phyloP scores from a whole-genome alignment of 768 basidiomycete species.

The Arthromyces matolae region DNA sequence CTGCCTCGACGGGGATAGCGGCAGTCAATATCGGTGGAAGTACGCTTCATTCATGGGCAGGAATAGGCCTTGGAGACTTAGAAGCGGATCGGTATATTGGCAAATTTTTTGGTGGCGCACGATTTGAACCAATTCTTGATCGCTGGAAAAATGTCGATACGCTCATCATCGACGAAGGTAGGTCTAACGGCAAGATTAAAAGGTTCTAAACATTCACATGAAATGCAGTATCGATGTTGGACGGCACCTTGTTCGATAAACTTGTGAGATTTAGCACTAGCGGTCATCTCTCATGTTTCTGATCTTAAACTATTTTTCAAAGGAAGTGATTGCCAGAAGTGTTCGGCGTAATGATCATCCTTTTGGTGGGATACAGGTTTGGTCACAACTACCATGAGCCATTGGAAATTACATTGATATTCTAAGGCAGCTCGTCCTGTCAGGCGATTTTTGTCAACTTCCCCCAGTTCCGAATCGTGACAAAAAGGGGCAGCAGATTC shows the following conservation, averaged over 20 bases:
- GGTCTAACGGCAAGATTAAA: slow-evolving; percentile 17
- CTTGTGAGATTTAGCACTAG: slow-evolving; percentile 40
- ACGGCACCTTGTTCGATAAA: slow-evolving; percentile 77
- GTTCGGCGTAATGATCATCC: slow-evolving; percentile 51
- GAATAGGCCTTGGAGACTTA: slow-evolving; percentile 72
- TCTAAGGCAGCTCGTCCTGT: slow-evolving; percentile 62
- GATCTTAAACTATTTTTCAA: slow-evolving; percentile 22
- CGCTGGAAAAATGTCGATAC: slow-evolving; percentile 64
- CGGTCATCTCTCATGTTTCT: background rate
- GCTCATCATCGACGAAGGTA: slow-evolving; percentile 85
- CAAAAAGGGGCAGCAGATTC: slow-evolving; percentile 44
- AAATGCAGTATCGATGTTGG: slow-evolving; percentile 86
- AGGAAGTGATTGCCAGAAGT: slow-evolving; percentile 62
- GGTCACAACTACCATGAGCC: background rate
- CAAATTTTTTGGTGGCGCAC: slow-evolving; percentile 46
- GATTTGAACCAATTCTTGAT: slow-evolving; percentile 35
- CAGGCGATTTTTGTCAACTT: slow-evolving; percentile 89
- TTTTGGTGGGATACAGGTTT: slow-evolving; percentile 86
- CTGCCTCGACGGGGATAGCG: slow-evolving; percentile 78
- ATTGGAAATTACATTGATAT: background rate
- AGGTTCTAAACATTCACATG: background rate
- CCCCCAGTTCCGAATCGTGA: slow-evolving; percentile 68
- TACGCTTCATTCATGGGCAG: slow-evolving; percentile 82
- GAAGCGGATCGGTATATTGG: slow-evolving; percentile 45
- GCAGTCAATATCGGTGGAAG: slow-evolving; percentile 79